Evolutionary conservation across 805 yeast species (phyloP), one percentile per base, ranked within the genome.

Genomic region (Candida ipomoeae): DNA sequence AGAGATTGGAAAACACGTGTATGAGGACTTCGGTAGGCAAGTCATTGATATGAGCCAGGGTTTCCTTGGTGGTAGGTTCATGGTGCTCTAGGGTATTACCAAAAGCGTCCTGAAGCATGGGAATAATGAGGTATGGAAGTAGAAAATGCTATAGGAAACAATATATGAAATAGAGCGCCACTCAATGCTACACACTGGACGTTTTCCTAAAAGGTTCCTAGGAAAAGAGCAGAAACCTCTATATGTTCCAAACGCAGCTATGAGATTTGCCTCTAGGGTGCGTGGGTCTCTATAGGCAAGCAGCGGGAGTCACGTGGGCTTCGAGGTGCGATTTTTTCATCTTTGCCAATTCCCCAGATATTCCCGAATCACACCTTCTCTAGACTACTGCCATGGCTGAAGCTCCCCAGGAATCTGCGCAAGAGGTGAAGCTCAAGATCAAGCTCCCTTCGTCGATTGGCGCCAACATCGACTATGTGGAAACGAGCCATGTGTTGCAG

Each of bases 21-120:
- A 76, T 70, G 46, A 80, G 61, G 1, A 79, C 51, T 56, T 80
- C 85, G 2, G 65, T 48, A 2, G 84, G 84, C n/a, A 80, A 61
- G 17, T 68, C 69, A 54, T 66, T 64, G 36, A 69, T 57, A n/a
- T 51, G 43, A 7, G 46, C 45, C 6, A 18, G 23, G 21, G 49
- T 18, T 21, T 23, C 44, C 26, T 23, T 14, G 32, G 26, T 14
- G 32, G 21, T 44, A 3, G 32, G 49, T n/a, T 26, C 38, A 13
- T 35, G 35, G 40, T 37, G 33, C n/a, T 49, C 50, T 17, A 46
- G 29, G 17, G 62, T 58, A 47, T 64, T 64, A 15, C 67, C 68
- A 36, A 62, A 55, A n/a, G 57, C 34, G 49, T 64, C 65, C 34
- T 50, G 56, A 37, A 39, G 49, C 58, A 56, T 50, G 38, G 18